Percentiles rank a stretch among this genome's conserved stretches.
phyloP scores from a whole-genome alignment of 2,329 filamentous ascomycete species.

The Pseudogymnoascus sp. region DNA sequence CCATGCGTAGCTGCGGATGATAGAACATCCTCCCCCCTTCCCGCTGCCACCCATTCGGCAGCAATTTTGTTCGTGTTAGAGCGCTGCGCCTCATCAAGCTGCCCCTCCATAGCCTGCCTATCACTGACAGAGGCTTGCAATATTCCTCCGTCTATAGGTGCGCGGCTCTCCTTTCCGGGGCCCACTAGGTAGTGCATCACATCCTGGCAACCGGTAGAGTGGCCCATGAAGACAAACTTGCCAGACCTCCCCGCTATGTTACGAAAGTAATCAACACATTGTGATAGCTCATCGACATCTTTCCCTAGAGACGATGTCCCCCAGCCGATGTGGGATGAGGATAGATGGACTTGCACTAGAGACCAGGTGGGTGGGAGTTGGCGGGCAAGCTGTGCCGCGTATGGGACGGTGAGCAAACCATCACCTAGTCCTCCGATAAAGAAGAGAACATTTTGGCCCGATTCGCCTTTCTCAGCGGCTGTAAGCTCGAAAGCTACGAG shows the following conservation, averaged over 20 bases:
- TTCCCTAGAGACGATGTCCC: constrained; percentile 39
- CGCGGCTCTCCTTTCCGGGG: constrained; percentile 16
- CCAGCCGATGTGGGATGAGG: constrained; percentile 33
- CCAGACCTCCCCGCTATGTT: constrained; percentile 31
- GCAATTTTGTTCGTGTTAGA: constrained; percentile 32
- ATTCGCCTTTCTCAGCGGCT: constrained; percentile 10
- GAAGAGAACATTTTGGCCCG: constrained; percentile 38
- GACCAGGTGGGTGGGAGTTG: constrained; percentile 34
- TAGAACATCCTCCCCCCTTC: constrained; percentile 39
- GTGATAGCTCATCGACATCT: constrained; percentile 43
- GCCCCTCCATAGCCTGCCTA: constrained; percentile 44
- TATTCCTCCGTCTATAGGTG: constrained; percentile 51
- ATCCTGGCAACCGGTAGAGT: constrained; percentile 64
- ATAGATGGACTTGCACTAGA: constrained; percentile 39
- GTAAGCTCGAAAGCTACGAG: constrained; percentile 30
- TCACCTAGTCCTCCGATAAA: constrained; percentile 50
- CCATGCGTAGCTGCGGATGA: constrained; percentile 24
- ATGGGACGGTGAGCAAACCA: constrained; percentile 42
- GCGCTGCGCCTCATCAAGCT: constrained; percentile 33
- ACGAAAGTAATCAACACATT: constrained; percentile 43
- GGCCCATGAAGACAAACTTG: constrained; percentile 61
- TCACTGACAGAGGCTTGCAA: constrained; percentile 60
- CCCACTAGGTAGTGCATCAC: constrained; percentile 53
- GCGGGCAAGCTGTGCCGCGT: constrained; percentile 35
- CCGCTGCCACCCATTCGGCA: constrained; percentile 35